phyloP scores from a whole-genome alignment of 768 basidiomycete genomes.

The Thelephora ganbajun region DNA sequence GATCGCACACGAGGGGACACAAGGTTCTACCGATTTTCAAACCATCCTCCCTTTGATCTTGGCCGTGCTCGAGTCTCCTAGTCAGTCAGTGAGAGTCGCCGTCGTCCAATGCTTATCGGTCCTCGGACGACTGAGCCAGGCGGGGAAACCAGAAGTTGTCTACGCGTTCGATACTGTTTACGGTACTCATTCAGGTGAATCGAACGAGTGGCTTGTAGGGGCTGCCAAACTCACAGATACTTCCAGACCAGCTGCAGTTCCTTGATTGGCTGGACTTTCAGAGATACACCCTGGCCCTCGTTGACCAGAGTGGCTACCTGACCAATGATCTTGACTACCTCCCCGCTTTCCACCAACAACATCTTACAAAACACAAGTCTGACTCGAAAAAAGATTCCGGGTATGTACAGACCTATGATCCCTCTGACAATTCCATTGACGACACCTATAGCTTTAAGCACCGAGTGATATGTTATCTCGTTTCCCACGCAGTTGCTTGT shows the following conservation, averaged over 20 bases:
- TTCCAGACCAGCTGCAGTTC: constrained; percentile 43
- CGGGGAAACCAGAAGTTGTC: constrained; percentile 34
- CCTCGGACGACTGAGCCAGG: constrained; percentile 24
- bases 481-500: constrained; percentile 65
- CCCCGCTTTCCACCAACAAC: constrained; percentile 43
- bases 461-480: constrained; percentile 58
- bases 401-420: constrained; percentile 22
- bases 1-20: constrained; percentile 45
- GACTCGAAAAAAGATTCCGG: constrained; percentile 42
- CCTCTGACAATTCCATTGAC: background rate
- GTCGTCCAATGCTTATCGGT: constrained; percentile 43
- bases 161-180: constrained; percentile 70
- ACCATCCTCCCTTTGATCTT: constrained; percentile 60
- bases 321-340: constrained; percentile 46
- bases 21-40: constrained; percentile 62
- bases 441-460: constrained; percentile 42
- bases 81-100: constrained; percentile 28
- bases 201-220: background rate
- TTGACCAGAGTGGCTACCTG: constrained; percentile 38
- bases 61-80: constrained; percentile 37
- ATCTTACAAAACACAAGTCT: constrained; percentile 29
- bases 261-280: constrained; percentile 50
- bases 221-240: constrained; percentile 3
- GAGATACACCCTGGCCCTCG: constrained; percentile 40
- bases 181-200: constrained; percentile 43